A percentile compares a stretch with the other conserved stretches of the same genome.
Conservation (phyloP, 169 alveolate genomes). For the Eimeria maxima region DNA sequence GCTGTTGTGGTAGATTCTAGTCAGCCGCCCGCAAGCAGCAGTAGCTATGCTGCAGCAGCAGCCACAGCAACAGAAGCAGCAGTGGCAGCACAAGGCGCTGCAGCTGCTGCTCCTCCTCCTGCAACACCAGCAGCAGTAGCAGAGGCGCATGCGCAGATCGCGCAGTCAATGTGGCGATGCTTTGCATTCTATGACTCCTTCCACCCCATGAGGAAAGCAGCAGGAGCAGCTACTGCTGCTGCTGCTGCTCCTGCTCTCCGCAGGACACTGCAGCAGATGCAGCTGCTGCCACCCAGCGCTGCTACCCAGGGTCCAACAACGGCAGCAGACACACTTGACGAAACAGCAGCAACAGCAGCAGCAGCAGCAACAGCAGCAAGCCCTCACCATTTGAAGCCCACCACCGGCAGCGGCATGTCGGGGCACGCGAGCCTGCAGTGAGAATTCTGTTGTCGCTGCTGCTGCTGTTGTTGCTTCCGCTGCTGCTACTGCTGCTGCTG, state of each 20-base stretch:
- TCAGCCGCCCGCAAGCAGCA: slow-evolving; percentile 17
- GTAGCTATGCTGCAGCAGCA: not conserved
- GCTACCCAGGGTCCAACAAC: not conserved
- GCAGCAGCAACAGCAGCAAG: no score
- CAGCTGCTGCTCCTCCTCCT: slow-evolving; percentile 7
- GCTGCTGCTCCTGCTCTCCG: slow-evolving; percentile 1
- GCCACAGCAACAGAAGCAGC: not conserved
- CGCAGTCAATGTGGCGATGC: not conserved
- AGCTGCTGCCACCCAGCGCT: not conserved
- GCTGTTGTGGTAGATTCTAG: not conserved
- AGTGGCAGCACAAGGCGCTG: not conserved
- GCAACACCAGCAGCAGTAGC: not conserved
- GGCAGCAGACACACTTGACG: no score
- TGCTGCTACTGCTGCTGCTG: not conserved
- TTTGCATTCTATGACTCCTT: not conserved
- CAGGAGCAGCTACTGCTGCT: slow-evolving; percentile 31
- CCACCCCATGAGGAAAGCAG: not conserved
- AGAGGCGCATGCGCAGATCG: not conserved
- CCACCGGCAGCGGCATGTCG: not conserved
- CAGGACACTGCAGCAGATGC: not conserved
- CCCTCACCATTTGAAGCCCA: not conserved
- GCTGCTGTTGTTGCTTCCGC: not conserved
- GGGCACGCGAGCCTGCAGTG: not conserved
- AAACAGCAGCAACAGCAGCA: no score
- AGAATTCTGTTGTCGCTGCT: not conserved